A percentile compares a stretch with the other conserved stretches of the same genome.
phyloP scores from a whole-genome alignment of 495 filamentous ascomycete genomes.

The Hypoxylon trugodes region DNA sequence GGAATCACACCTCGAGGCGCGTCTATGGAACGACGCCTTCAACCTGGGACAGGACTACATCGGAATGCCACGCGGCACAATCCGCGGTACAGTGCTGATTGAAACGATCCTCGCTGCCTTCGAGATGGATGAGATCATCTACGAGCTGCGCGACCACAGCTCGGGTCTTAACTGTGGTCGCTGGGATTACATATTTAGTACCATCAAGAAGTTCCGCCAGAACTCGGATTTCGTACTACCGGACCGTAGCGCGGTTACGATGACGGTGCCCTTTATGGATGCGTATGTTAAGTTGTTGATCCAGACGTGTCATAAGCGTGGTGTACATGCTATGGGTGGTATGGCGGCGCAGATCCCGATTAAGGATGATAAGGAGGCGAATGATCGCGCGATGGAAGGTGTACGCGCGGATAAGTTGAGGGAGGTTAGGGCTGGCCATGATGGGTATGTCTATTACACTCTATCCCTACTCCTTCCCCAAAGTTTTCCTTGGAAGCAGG shows the following conservation, averaged over 20 bases:
- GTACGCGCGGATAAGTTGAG: slow-evolving; percentile 96
- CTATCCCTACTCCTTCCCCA: background rate
- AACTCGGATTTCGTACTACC: slow-evolving; percentile 93
- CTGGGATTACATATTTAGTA: slow-evolving; percentile 99
- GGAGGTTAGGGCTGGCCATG: slow-evolving; percentile 94
- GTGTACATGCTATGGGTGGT: slow-evolving; percentile 98
- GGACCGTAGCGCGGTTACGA: slow-evolving; percentile 89
- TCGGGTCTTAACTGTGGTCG: slow-evolving; percentile 97
- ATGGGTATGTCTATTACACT: slow-evolving; percentile 64
- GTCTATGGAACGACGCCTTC: slow-evolving; percentile 99
- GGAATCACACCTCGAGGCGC: slow-evolving; percentile 96
- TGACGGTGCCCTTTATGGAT: slow-evolving; percentile 99
- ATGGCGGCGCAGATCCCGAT: slow-evolving; percentile 99
- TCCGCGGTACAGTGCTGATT: slow-evolving; percentile 94
- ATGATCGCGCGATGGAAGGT: slow-evolving; percentile 92
- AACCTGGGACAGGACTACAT: slow-evolving; percentile 95
- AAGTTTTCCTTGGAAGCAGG: background rate
- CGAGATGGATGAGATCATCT: slow-evolving; percentile 99
- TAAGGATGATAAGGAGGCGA: slow-evolving; percentile 89
- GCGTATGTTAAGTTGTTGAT: slow-evolving; percentile 95
- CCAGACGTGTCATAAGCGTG: slow-evolving; percentile 94
- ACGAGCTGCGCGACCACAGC: slow-evolving; percentile 96
- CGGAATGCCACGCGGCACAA: slow-evolving; percentile 87
- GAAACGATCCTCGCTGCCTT: slow-evolving; percentile 99
- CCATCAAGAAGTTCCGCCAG: slow-evolving; percentile 99